Evolutionary conservation across 495 filamentous ascomycete species (phyloP), one percentile per base, ranked within the genome.

Genomic region (Penicillium arizonense): DNA sequence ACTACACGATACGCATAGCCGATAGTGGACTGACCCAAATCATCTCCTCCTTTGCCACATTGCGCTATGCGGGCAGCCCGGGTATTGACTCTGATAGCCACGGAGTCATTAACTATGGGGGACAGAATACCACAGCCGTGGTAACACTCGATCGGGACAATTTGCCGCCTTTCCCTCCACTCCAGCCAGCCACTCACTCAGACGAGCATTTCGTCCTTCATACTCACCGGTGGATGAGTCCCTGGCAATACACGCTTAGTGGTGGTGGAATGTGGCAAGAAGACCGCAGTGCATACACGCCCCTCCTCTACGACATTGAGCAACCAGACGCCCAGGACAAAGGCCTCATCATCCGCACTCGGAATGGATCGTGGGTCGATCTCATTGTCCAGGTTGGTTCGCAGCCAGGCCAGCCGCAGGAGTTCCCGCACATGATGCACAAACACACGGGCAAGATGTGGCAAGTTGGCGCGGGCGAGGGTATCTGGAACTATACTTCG

Each of bases 391-490:
- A 67, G 23, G 61, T 71, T 8, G 49, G 44, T 12, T 56, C 58
- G n/a, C 42, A 60, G 14, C 52, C 60, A 13, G 35, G 26, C 36
- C 53, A 53, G 20, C 48, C 41, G 0, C 45, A 55, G 23, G 69
- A 77, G 57, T 70, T 71, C 5, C 61, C 72, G n/a, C 80, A 83
- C 46, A 68, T 71, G 0, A 77, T 83, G 48, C 79, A 83, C 67
- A 82, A 82, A 62, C 78, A 83, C 61, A 68, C 68, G 47, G 79
- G 72, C 63, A 78, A 78, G 51, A 67, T 59, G 28, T 79, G 64
- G 50, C 56, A 73, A 20, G 72, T 82, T 42, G 79, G 80, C 5
- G 30, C 44, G 10, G 78, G 77, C 4, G 30, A 18, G 0, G 76
- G 73, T 0, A 38, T 14, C 3, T 82, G 72, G 51, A 75, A 63